These are phyloP conservation scores for Tieghemostelium lacteum DNA, from an alignment of 78 protist species.

Conservation along the genomic window DNA sequence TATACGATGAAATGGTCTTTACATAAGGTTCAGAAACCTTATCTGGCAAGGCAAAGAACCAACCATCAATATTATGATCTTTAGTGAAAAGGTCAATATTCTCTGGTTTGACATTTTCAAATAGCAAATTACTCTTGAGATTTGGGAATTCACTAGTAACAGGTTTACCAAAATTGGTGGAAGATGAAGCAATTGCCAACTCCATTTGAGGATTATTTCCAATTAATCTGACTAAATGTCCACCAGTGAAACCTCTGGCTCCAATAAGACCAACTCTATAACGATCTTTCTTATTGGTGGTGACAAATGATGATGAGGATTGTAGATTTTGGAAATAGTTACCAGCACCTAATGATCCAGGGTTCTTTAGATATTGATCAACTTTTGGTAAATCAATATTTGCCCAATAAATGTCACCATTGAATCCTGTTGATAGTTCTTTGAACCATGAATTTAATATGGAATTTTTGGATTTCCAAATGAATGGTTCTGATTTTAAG, in stretches of 20 bases:
- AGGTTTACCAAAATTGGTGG: slow-evolving; percentile 69
- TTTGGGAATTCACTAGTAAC: slow-evolving; percentile 70
- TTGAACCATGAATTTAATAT: not conserved
- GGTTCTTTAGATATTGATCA: not conserved
- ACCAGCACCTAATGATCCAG: not conserved
- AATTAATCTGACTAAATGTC: slow-evolving; percentile 74
- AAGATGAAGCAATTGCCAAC: slow-evolving; percentile 72
- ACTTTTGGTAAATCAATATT: slow-evolving; percentile 5
- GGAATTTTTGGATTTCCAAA: slow-evolving; percentile 10
- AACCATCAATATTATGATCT: slow-evolving; percentile 66
- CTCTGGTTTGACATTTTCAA: slow-evolving; percentile 67
- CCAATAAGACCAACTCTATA: slow-evolving; percentile 82
- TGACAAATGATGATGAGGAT: not conserved
- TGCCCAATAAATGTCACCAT: slow-evolving; percentile 29
- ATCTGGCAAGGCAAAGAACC: slow-evolving; percentile 88
- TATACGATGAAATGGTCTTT: slow-evolving; percentile 10
- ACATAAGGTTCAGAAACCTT: slow-evolving; percentile 73
- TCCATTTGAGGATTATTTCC: slow-evolving; percentile 47
- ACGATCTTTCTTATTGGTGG: slow-evolving; percentile 11
- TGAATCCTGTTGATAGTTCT: slow-evolving; percentile 41
- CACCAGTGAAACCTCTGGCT: slow-evolving; percentile 89
- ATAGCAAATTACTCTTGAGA: slow-evolving; percentile 20
- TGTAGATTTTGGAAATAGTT: too few species aligned
- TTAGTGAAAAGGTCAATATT: slow-evolving; percentile 51
- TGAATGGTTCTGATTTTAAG: not conserved